A percentile compares a stretch with the other conserved stretches of the same genome.
Conservation (phyloP, 129 eudicot species). For the Logfia minima region DNA sequence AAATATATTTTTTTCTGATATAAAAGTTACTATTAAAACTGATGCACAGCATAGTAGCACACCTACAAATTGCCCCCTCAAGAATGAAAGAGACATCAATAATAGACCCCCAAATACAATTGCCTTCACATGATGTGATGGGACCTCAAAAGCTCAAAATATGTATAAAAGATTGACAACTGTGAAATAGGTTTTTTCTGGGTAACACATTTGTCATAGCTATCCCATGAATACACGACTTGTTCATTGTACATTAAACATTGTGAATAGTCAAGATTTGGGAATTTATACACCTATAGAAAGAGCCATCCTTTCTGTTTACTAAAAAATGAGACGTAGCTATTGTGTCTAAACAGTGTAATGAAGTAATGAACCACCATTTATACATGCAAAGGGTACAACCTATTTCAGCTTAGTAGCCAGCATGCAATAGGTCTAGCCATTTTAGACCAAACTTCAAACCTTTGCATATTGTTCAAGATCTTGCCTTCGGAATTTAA, state of each 20-base stretch:
- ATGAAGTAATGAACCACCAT: background rate
- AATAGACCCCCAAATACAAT: slow-evolving; percentile 1
- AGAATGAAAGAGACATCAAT: slow-evolving; percentile 17
- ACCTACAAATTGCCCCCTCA: slow-evolving; percentile 21
- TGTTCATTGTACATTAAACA: too few species aligned
- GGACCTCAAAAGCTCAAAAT: slow-evolving; percentile 9
- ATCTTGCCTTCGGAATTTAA: background rate
- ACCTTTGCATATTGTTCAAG: slow-evolving; percentile 1
- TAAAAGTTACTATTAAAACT: too few species aligned
- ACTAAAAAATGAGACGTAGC: slow-evolving; percentile 1
- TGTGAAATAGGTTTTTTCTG: background rate
- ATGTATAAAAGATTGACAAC: slow-evolving; percentile 14
- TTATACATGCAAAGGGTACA: slow-evolving; percentile 17
- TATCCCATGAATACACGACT: background rate
- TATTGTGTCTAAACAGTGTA: background rate
- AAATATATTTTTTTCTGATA: too few species aligned
- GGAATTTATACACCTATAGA: background rate
- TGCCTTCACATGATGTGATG: slow-evolving; percentile 11
- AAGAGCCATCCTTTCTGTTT: background rate
- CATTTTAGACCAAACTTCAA: slow-evolving; percentile 10
- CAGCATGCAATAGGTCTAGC: background rate
- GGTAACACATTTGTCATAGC: background rate
- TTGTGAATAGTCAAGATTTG: slow-evolving; percentile 12
- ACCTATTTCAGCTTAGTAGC: slow-evolving; percentile 5
- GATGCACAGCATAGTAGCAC: too few species aligned